A percentile compares a stretch with the other conserved stretches of the same genome.
phyloP scores from a whole-genome alignment of 2,329 filamentous ascomycete species.

The Botryosphaeria dothidea region DNA sequence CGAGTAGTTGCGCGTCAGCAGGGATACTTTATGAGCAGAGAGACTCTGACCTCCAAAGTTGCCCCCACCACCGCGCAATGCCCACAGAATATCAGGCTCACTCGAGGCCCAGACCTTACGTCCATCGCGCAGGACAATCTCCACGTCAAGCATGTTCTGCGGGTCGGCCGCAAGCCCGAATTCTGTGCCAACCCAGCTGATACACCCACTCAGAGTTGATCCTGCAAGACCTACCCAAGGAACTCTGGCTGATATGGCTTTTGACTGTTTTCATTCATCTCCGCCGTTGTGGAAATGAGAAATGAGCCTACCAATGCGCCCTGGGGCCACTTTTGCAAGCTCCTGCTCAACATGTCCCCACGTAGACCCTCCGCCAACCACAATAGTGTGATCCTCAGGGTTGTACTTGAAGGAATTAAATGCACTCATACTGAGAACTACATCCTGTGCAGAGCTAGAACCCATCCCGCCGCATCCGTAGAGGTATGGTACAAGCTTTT shows the following conservation, averaged over 20 bases:
- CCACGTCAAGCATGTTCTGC: conserved; percentile 42
- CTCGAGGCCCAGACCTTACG: conserved; percentile 39
- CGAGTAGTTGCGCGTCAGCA: conserved; percentile 1
- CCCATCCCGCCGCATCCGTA: conserved; percentile 40
- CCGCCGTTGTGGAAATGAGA: no score
- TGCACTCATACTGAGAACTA: conserved; percentile 38
- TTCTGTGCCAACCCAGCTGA: conserved; percentile 43
- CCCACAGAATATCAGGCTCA: conserved; percentile 45
- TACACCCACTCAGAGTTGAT: conserved; percentile 38
- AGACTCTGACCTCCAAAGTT: conserved; percentile 30
- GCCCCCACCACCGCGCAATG: conserved; percentile 42
- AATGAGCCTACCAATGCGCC: conserved; percentile 31
- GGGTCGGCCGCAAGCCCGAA: conserved; percentile 42
- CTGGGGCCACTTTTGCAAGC: conserved; percentile 36
- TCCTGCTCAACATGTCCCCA: conserved; percentile 42
- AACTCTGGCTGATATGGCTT: conserved; percentile 37
- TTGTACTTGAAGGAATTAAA: conserved; percentile 42
- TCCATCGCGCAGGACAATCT: conserved; percentile 42
- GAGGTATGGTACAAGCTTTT: conserved; percentile 34
- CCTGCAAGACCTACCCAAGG: conserved; percentile 44
- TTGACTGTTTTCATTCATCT: neutral
- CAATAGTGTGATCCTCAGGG: conserved; percentile 30
- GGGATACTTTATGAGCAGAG: conserved; percentile 13
- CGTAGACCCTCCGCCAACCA: conserved; percentile 38
- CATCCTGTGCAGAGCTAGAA: conserved; percentile 38